A percentile compares a stretch with the other conserved stretches of the same genome.
Conservation (phyloP, 1,139 yeast species). For the Scheffersomyces insectosa region DNA sequence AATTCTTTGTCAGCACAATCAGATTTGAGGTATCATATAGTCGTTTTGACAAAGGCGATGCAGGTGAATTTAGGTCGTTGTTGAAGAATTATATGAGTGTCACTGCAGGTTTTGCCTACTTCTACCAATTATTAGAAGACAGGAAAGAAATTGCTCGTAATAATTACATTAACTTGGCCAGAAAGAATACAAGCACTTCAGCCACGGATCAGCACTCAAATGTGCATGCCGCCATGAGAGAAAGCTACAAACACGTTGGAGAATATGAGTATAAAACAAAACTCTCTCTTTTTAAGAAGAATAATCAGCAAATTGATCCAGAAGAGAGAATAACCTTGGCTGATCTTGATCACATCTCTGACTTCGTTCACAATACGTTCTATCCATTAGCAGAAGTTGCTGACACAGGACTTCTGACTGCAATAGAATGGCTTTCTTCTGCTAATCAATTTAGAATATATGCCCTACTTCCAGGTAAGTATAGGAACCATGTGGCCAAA, state of each 20-base stretch:
- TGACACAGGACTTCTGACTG: conserved; percentile 17
- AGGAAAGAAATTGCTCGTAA: conserved; percentile 21
- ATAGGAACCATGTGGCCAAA: conserved; percentile 11
- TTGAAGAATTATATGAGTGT: conserved; percentile 25
- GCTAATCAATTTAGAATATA: conserved; percentile 33
- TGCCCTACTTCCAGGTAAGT: conserved; percentile 17
- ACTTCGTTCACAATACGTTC: conserved; percentile 19
- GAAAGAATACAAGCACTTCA: conserved; percentile 13
- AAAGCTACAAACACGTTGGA: conserved; percentile 34
- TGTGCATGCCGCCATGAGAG: conserved; percentile 25
- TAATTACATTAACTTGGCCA: conserved; percentile 7
- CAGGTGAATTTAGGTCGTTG: conserved; percentile 26
- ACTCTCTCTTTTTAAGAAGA: conserved; percentile 19
- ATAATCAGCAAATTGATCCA: conserved; percentile 18
- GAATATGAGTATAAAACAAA: conserved; percentile 27
- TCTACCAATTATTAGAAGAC: conserved; percentile 32
- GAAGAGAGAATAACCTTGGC: conserved; percentile 13
- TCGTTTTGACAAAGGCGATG: conserved; percentile 30
- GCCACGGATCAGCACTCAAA: conserved; percentile 8
- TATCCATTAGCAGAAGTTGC: conserved; percentile 18
- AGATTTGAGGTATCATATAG: conserved; percentile 29
- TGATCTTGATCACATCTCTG: conserved; percentile 30
- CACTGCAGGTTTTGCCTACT: conserved; percentile 30
- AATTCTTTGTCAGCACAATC: conserved; percentile 20
- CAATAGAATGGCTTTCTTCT: conserved; percentile 27